Evolutionary conservation across 2,329 filamentous ascomycete genomes (phyloP).

Genomic region (Xylariaceae sp.): DNA sequence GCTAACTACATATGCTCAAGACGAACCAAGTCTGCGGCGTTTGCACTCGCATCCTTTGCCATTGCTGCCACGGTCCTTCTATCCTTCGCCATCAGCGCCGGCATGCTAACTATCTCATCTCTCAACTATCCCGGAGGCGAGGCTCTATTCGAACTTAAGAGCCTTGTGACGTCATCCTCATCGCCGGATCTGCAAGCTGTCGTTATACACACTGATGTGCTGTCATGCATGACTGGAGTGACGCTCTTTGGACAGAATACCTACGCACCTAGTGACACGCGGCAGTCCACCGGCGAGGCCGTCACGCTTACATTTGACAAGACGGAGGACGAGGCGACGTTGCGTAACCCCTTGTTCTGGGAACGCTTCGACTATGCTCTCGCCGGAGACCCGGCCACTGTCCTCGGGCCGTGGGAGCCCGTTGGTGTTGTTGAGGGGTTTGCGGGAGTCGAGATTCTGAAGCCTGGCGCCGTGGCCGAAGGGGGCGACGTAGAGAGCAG

Average conservation of each 20-base stretch:
- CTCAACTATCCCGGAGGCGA: conserved; percentile 92
- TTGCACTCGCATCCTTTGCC: conserved; percentile 47
- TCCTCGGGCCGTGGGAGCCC: conserved; percentile 50
- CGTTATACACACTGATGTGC: conserved; percentile 59
- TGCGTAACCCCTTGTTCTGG: conserved; percentile 55
- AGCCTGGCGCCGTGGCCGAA: conserved; percentile 29
- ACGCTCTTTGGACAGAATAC: conserved; percentile 59
- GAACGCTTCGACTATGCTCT: conserved; percentile 59
- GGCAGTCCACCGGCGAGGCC: conserved; percentile 16
- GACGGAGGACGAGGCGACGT: conserved; percentile 47
- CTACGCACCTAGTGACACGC: conserved; percentile 18
- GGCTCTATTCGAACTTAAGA: conserved; percentile 58
- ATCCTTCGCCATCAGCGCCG: conserved; percentile 57
- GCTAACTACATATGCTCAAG: conserved; percentile 68
- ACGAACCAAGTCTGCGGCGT: conserved; percentile 55
- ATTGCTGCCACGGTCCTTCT: conserved; percentile 57
- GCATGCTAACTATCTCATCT: conserved; percentile 72
- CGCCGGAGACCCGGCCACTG: conserved; percentile 45
- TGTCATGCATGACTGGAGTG: conserved; percentile 67
- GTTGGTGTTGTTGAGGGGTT: conserved; percentile 55
- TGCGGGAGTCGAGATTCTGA: conserved; percentile 54
- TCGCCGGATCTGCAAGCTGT: conserved; percentile 27
- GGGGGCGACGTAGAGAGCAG: conserved; percentile 18
- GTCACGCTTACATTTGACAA: conserved; percentile 51
- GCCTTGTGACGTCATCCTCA: conserved; percentile 30